Evolutionary conservation across 768 basidiomycete genomes (phyloP).

Genomic region (Lactarius hatsudake): DNA sequence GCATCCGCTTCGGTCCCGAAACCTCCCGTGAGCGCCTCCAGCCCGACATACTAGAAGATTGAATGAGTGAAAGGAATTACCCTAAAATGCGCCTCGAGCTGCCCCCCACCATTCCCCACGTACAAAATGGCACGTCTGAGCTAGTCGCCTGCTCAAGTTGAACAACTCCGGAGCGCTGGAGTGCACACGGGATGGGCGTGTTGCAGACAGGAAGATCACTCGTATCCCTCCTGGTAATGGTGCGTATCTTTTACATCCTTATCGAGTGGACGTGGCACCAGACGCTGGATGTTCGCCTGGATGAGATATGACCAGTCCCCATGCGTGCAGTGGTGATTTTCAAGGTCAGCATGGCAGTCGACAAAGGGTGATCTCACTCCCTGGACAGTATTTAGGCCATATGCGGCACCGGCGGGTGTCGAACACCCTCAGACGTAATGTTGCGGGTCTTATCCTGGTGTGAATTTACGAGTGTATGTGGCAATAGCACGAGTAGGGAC

Average conservation of each 20-base stretch:
- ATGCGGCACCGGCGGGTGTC: not conserved
- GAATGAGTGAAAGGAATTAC: not conserved
- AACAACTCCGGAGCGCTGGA: not conserved
- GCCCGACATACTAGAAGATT: not conserved
- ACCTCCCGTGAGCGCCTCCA: not conserved
- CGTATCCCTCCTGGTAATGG: not conserved
- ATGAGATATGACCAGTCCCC: not conserved
- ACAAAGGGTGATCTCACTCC: conserved; percentile 31
- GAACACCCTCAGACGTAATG: not conserved
- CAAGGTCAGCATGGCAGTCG: not conserved
- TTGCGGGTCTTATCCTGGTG: conserved; percentile 1
- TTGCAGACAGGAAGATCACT: not conserved
- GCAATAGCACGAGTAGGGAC: not conserved
- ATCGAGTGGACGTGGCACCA: conserved; percentile 5
- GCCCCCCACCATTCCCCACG: not conserved
- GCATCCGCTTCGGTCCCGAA: not conserved
- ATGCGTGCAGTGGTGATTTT: not conserved
- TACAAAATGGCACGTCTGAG: not conserved
- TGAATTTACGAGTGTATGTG: not conserved
- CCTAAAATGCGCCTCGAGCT: not conserved
- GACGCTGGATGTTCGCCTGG: not conserved
- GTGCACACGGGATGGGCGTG: not conserved
- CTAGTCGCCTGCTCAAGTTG: not conserved
- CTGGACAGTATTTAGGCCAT: conserved; percentile 37
- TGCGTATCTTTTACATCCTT: conserved; percentile 12